A percentile compares a stretch with the other conserved stretches of the same genome.
These are phyloP conservation scores for Phytophthora chlamydospora DNA, from an alignment of 352 stramenopile genomes.

Conservation along the genomic window DNA sequence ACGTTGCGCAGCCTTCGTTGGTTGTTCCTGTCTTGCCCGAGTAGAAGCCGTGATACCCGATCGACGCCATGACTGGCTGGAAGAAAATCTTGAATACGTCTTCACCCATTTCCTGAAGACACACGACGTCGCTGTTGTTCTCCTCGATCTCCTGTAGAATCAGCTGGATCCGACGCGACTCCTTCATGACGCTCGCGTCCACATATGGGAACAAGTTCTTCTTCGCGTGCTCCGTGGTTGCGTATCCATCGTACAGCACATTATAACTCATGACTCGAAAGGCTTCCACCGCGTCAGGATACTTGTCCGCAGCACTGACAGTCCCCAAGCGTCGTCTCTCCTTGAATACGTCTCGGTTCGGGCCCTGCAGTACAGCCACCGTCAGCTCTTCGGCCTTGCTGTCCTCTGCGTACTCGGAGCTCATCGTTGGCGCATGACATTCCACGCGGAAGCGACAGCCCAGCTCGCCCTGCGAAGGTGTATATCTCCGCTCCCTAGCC, in stretches of 20 bases:
- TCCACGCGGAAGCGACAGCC: constrained; percentile 59
- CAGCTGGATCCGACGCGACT: constrained; percentile 78
- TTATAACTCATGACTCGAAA: constrained; percentile 89
- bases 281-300: constrained; percentile 21
- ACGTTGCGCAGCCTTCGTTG: constrained; percentile 70
- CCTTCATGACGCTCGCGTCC: constrained; percentile 44
- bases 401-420: constrained; percentile 39
- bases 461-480: constrained; percentile 46
- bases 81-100: constrained; percentile 63
- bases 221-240: constrained; percentile 56
- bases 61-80: constrained; percentile 50
- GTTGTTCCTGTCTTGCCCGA: constrained; percentile 72
- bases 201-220: constrained; percentile 72
- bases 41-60: constrained; percentile 64
- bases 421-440: constrained; percentile 51
- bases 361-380: constrained; percentile 40
- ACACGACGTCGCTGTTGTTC: constrained; percentile 65
- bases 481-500: constrained; percentile 39
- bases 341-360: constrained; percentile 61
- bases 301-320: constrained; percentile 18
- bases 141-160: constrained; percentile 78
- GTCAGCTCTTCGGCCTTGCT: constrained; percentile 45
- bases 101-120: constrained; percentile 78
- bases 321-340: constrained; percentile 32
- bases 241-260: constrained; percentile 78